Percentiles rank a stretch among this genome's conserved stretches.
phyloP scores from a whole-genome alignment of 306 rosid genomes.

The Echinosophora koreensis region DNA sequence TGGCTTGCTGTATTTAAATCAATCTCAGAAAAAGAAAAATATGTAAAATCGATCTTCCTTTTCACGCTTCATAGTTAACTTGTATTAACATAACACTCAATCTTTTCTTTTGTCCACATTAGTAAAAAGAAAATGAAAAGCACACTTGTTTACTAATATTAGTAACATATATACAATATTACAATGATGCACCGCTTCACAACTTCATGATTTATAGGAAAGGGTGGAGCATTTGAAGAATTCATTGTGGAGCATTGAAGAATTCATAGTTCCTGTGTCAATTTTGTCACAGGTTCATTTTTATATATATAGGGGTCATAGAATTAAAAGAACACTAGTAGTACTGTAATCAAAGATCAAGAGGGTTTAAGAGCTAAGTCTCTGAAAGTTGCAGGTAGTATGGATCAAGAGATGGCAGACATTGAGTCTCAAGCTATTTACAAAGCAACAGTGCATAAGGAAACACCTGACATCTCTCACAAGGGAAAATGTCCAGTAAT shows the following conservation, averaged over 20 bases:
- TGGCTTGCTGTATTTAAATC: neutral
- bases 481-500: constrained; percentile 53
- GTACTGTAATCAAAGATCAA: constrained; percentile 10
- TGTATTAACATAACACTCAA: neutral
- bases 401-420: constrained; percentile 55
- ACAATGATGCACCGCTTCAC: constrained; percentile 45
- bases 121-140: neutral
- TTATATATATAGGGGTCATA: neutral
- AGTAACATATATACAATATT: neutral
- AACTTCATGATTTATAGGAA: constrained; percentile 11
- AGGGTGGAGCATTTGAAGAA: neutral
- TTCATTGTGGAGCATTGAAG: neutral
- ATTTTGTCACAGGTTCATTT: neutral
- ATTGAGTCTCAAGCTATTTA: constrained; percentile 54
- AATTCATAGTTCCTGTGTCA: neutral
- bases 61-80: neutral
- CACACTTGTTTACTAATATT: constrained; percentile 13
- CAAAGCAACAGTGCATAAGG: neutral
- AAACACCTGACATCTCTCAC: constrained; percentile 40
- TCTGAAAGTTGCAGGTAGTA: constrained; percentile 36
- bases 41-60: neutral
- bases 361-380: constrained; percentile 16
- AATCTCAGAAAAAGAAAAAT: neutral
- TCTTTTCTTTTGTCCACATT: constrained; percentile 39
- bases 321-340: neutral